Conservation (phyloP, 176 grass and related monocot genomes). For the Avena eriantha region DNA sequence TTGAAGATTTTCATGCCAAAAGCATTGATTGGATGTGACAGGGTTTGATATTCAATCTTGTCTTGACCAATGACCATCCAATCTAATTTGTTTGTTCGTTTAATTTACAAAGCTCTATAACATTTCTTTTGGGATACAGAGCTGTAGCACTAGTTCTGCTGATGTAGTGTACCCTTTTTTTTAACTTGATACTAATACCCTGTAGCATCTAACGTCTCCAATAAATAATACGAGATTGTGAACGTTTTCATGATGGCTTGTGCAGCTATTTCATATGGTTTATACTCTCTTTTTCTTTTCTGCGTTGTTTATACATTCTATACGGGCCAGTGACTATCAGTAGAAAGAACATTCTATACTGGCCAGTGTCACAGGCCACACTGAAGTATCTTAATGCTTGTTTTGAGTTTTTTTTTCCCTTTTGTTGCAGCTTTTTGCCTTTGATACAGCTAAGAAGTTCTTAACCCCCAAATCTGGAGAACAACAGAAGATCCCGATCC, state of each 20-base stretch:
- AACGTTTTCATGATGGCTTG: background rate
- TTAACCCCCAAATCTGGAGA: slow-evolving; percentile 75
- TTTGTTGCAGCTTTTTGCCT: slow-evolving; percentile 68
- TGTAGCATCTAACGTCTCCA: slow-evolving; percentile 7
- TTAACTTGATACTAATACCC: background rate
- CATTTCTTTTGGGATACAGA: background rate
- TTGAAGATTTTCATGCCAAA: background rate
- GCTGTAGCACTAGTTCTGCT: background rate
- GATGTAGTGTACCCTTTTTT: background rate
- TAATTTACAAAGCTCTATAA: background rate
- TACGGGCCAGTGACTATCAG: background rate
- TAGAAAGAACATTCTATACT: background rate
- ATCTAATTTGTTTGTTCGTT: background rate
- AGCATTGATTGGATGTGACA: background rate
- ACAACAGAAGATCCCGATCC: slow-evolving; percentile 61
- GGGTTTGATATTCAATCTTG: background rate
- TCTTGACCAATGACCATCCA: background rate
- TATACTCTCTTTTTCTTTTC: slow-evolving; percentile 8
- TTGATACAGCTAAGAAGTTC: slow-evolving; percentile 81
- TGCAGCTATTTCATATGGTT: background rate
- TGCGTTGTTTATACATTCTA: background rate
- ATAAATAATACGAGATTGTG: background rate
- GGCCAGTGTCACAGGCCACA: background rate
- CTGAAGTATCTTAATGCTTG: slow-evolving; percentile 16
- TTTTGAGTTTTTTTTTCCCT: background rate